Evolutionary conservation across 1,284 basidiomycete genomes (phyloP).

Genomic region (Tetrapyrgos nigripes): DNA sequence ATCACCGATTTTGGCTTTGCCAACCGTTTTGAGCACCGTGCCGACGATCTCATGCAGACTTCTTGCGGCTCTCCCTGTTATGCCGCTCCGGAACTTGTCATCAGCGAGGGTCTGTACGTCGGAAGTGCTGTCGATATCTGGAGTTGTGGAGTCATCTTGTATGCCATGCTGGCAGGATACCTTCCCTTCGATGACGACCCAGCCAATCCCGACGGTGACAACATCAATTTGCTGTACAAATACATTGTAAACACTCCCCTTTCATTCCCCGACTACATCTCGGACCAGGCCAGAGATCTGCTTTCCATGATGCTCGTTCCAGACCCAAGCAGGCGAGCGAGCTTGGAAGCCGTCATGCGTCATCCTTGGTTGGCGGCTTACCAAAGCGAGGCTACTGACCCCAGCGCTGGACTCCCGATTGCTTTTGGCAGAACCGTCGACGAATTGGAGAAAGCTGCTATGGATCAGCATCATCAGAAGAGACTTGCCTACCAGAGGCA

Average conservation of each 20-base stretch:
- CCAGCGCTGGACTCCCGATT: slow-evolving; percentile 27
- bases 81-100: slow-evolving; percentile 98
- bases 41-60: slow-evolving; percentile 98
- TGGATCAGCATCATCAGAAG: slow-evolving; percentile 77
- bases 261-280: slow-evolving; percentile 94
- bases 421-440: slow-evolving; percentile 68
- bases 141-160: slow-evolving; percentile 99
- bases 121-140: slow-evolving; percentile 99
- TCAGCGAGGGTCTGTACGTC: slow-evolving; percentile 96
- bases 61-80: slow-evolving; percentile 98
- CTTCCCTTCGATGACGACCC: slow-evolving; percentile 99
- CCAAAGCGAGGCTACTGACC: slow-evolving; percentile 24
- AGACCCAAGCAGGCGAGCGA: slow-evolving; percentile 73
- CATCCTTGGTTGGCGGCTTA: slow-evolving; percentile 76
- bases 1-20: slow-evolving; percentile 99
- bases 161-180: slow-evolving; percentile 99
- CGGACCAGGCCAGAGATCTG: slow-evolving; percentile 72
- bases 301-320: slow-evolving; percentile 78
- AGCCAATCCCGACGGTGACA: slow-evolving; percentile 98
- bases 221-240: slow-evolving; percentile 99
- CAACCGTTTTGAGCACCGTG: slow-evolving; percentile 91
- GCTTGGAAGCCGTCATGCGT: slow-evolving; percentile 70
- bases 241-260: slow-evolving; percentile 98
- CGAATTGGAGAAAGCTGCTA: slow-evolving; percentile 74
- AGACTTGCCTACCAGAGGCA: slow-evolving; percentile 69